Evolutionary conservation across 2,329 filamentous ascomycete species (phyloP), one percentile per base, ranked within the genome.

Genomic region (Pseudofabraea citricarpa): DNA sequence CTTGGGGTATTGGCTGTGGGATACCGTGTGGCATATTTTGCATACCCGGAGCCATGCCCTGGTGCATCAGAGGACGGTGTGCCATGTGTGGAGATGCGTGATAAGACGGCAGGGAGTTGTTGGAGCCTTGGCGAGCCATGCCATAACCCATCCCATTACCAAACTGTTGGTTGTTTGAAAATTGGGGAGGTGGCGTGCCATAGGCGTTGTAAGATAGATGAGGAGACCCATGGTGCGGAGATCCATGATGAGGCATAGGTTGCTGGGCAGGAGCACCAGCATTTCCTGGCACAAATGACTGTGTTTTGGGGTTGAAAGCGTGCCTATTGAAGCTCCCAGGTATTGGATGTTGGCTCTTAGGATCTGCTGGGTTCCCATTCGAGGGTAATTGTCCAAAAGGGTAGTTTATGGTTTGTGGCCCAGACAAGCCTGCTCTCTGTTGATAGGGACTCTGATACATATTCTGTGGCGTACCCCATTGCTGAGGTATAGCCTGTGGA

Each of bases 221-320:
- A 36, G 70, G 65, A 33, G 56, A 62, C 6, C 58, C 57, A 43
- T 60, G 57, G 41, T 59, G 57, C 5, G 57, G 52, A 27, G 51
- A 58, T 13, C 58, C 57, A 37, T 62, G 59, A 37, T 60, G 59
- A 18, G 59, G 54, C 49, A 61, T 55, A 3, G 58, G 50, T 36
- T 62, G 66, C 31, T 71, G 73, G 51, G 72, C 68, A 3, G 72
- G 67, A 22, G 68, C 64, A 61, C 70, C 68, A 50, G 64, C 71
- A 48, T 78, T 71, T 40, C 73, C 74, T 2, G 91, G 91, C 19
- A 95, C 79, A 64, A 97, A 96, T 0, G 90, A 87, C 59, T 95
- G 87, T 13, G 87, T 96, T 67, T 95, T 90, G 1, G 90, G 91
- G 60, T 96, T 96, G 69, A 97, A 96, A 10, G 85, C 81, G 56